These are phyloP conservation scores for Phytophthora tubulina DNA, from an alignment of 352 stramenopile species.

Conservation along the genomic window DNA sequence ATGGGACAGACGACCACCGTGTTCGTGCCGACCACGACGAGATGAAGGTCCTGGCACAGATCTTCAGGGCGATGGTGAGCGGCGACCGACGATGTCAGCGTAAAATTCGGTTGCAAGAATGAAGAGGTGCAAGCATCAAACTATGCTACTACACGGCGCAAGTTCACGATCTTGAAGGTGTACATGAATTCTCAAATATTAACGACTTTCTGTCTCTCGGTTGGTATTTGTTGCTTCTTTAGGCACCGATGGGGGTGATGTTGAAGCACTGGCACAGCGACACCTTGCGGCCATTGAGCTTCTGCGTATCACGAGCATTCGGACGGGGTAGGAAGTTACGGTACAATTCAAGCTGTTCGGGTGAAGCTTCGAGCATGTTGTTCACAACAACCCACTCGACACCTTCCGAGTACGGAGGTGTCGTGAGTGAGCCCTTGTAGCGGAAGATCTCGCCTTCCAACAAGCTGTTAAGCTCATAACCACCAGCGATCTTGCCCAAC, in stretches of 20 bases:
- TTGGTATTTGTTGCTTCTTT: slow-evolving; percentile 13
- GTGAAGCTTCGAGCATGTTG: slow-evolving; percentile 58
- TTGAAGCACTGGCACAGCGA: slow-evolving; percentile 38
- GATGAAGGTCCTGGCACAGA: slow-evolving; percentile 26
- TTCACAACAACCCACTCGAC: slow-evolving; percentile 75
- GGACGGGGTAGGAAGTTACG: slow-evolving; percentile 48
- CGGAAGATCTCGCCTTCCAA: slow-evolving; percentile 58
- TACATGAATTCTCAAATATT: slow-evolving; percentile 29
- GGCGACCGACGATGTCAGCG: slow-evolving; percentile 25
- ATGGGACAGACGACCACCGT: slow-evolving; percentile 13
- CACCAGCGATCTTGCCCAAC: slow-evolving; percentile 45
- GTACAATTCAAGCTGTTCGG: slow-evolving; percentile 61
- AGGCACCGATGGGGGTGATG: slow-evolving; percentile 28
- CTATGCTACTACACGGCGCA: background rate
- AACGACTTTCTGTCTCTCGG: slow-evolving; percentile 2
- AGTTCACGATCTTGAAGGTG: slow-evolving; percentile 17
- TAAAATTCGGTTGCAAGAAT: slow-evolving; percentile 29
- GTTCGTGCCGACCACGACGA: slow-evolving; percentile 25
- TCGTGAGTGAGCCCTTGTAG: slow-evolving; percentile 76
- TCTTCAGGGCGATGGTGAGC: slow-evolving; percentile 37
- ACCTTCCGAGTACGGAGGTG: slow-evolving; percentile 77
- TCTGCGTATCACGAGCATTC: slow-evolving; percentile 65
- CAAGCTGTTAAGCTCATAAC: slow-evolving; percentile 37
- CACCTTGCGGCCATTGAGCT: slow-evolving; percentile 56
- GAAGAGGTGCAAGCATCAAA: slow-evolving; percentile 1